Evolutionary conservation across 2,329 filamentous ascomycete species (phyloP).

Genomic region (Cryphonectria naterciae): DNA sequence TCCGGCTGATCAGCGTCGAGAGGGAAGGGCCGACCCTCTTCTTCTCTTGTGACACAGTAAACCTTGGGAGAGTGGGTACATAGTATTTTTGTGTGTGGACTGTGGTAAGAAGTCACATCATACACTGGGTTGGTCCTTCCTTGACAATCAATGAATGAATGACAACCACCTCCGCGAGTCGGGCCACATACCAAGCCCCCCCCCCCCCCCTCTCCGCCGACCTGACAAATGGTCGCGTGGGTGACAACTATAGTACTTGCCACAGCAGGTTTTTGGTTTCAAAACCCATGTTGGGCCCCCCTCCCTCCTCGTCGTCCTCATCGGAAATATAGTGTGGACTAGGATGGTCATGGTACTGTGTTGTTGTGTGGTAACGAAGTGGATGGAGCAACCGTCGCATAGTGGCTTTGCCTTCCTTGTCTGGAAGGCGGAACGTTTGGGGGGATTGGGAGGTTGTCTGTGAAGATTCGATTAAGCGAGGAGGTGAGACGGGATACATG

Average conservation of each 20-base stretch:
- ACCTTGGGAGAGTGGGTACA: not conserved
- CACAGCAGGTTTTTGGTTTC: not conserved
- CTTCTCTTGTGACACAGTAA: not conserved
- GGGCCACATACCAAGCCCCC: not conserved
- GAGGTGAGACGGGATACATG: not conserved
- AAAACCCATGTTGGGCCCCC: not conserved
- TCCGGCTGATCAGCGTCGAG: not conserved
- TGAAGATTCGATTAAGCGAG: constrained; percentile 5
- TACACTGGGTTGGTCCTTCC: not conserved
- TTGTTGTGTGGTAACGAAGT: not conserved
- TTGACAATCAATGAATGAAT: not conserved
- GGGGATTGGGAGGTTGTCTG: not conserved
- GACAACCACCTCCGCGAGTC: not conserved
- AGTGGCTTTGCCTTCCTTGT: constrained; percentile 3
- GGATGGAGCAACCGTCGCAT: not conserved
- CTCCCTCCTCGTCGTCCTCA: not conserved
- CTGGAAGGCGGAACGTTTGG: not conserved
- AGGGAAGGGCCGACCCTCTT: not conserved
- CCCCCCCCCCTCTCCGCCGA: too few species aligned
- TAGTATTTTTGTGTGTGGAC: not conserved
- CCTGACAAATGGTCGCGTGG: not conserved
- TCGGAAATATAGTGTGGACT: not conserved
- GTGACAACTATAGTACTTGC: not conserved
- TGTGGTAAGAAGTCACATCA: not conserved
- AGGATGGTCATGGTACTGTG: not conserved